Conservation (phyloP, 129 eudicot species). For the Deinandra increscens region DNA sequence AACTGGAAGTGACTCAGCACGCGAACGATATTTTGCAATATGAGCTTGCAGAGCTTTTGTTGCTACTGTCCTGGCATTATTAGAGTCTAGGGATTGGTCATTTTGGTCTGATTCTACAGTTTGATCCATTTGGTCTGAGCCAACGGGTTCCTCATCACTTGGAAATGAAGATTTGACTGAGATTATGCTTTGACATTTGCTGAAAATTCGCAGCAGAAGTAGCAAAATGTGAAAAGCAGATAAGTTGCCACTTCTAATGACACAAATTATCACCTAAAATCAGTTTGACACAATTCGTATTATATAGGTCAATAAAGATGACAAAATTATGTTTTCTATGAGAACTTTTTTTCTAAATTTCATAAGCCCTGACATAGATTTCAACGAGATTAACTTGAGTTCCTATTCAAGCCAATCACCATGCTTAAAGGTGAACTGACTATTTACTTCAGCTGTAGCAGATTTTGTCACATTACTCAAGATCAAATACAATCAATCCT, state of each 20-base stretch:
- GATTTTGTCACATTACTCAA: not conserved
- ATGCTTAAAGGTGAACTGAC: not conserved
- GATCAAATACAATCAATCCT: slow-evolving; percentile 2
- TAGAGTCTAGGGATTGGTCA: slow-evolving; percentile 21
- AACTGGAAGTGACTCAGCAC: slow-evolving; percentile 49
- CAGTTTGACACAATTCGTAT: not conserved
- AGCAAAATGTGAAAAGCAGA: not conserved
- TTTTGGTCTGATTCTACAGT: not conserved
- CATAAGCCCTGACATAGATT: not conserved
- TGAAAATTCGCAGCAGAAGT: not conserved
- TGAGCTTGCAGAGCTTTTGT: slow-evolving; percentile 34
- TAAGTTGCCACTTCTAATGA: not conserved
- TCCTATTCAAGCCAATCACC: not conserved
- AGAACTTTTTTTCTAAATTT: not conserved
- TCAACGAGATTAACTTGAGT: not conserved
- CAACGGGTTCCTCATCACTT: not conserved
- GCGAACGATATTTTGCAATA: slow-evolving; percentile 43
- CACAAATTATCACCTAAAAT: not conserved
- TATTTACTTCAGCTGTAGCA: not conserved
- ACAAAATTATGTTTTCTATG: not conserved
- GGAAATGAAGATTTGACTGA: not conserved
- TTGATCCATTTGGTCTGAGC: not conserved
- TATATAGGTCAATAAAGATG: not conserved
- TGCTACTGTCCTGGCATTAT: slow-evolving; percentile 57
- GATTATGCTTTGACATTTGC: not conserved